Conservation (phyloP, 1,139 yeast genomes). For the Nakaseomyces nivariensis region DNA sequence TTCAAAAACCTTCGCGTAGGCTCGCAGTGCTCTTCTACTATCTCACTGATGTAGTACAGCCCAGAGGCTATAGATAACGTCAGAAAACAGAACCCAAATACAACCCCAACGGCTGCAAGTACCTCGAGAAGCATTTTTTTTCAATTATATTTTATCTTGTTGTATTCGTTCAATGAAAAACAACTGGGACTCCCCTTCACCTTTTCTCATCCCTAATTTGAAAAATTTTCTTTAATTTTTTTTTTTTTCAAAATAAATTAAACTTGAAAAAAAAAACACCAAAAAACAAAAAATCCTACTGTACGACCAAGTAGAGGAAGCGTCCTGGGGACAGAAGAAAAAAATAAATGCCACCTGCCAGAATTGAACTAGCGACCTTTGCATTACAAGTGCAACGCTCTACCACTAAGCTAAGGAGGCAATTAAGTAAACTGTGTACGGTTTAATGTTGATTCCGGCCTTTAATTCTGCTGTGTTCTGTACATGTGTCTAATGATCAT, state of each 20-base stretch:
- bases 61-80: slow-evolving; percentile 79
- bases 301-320: no score
- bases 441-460: no score
- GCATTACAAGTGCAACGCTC: slow-evolving; percentile 96
- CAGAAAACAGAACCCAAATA: slow-evolving; percentile 65
- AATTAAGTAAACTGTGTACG: neutral
- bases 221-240: no score
- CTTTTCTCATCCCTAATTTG: no score
- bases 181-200: no score
- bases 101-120: slow-evolving; percentile 58
- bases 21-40: slow-evolving; percentile 88
- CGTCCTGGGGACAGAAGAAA: neutral
- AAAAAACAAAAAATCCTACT: no score
- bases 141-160: no score
- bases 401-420: slow-evolving; percentile 76
- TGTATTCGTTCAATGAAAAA: no score
- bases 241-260: no score
- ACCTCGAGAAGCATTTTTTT: slow-evolving; percentile 40
- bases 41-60: slow-evolving; percentile 77
- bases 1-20: slow-evolving; percentile 65
- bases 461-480: no score
- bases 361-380: slow-evolving; percentile 94
- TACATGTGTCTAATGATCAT: no score
- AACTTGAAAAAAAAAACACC: neutral
- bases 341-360: slow-evolving; percentile 51